Conservation (phyloP, 257 asterid species). For the Gentiana straminea region DNA sequence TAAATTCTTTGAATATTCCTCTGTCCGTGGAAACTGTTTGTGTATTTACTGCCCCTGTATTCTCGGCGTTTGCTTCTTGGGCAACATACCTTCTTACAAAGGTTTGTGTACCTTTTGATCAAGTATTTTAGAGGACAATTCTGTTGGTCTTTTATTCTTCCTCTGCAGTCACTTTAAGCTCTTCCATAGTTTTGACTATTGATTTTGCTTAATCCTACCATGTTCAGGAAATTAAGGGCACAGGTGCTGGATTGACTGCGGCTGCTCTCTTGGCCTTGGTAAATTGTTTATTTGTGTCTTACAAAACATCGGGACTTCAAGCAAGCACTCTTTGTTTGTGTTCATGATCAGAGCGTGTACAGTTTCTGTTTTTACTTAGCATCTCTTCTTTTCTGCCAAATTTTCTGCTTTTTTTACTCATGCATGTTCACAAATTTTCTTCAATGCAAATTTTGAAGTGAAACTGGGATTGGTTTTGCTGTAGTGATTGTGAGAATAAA, state of each 20-base stretch:
- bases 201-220: constrained; percentile 7
- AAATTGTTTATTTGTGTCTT: constrained; percentile 10
- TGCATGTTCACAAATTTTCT: no score
- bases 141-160: neutral
- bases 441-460: no score
- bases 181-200: neutral
- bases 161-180: neutral
- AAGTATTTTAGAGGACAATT: neutral
- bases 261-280: constrained; percentile 98
- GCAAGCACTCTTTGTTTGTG: no score
- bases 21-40: constrained; percentile 98
- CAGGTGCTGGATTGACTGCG: constrained; percentile 97
- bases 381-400: no score
- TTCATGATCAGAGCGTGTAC: no score
- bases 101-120: constrained; percentile 37
- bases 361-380: no score
- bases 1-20: constrained; percentile 79
- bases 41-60: constrained; percentile 94
- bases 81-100: constrained; percentile 91
- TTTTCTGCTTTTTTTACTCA: no score
- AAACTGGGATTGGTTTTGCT: no score
- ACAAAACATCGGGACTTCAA: no score
- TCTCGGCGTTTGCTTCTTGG: constrained; percentile 99
- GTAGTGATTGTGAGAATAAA: no score
- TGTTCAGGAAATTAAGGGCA: constrained; percentile 86